Conservation (phyloP, 345 rosid genomes). For the Abelmoschus esculentus region DNA sequence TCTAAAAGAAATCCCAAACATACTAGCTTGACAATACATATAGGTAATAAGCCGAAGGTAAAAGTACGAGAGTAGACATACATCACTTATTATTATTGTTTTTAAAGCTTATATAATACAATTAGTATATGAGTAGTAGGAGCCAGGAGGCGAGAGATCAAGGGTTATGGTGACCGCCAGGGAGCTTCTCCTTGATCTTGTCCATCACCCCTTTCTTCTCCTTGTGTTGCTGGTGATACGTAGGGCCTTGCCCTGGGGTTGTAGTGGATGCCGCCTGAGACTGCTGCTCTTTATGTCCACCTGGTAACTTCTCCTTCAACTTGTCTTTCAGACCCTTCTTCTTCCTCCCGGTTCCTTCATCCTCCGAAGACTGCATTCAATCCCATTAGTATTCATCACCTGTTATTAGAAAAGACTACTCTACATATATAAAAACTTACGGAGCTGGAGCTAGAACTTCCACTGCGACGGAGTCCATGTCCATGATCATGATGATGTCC, state of each 20-base stretch:
- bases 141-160: background rate
- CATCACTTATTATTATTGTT: too few relatives aligned
- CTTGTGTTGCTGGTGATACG: slow-evolving; percentile 11
- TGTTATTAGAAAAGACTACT: too few relatives aligned
- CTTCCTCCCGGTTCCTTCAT: slow-evolving; percentile 68
- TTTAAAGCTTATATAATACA: too few relatives aligned
- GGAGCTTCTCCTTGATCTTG: slow-evolving; percentile 64
- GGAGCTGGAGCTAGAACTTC: slow-evolving; percentile 41
- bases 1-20: background rate
- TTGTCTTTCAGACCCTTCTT: slow-evolving; percentile 49
- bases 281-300: slow-evolving; percentile 24
- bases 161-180: slow-evolving; percentile 26
- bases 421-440: slow-evolving; percentile 18
- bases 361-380: slow-evolving; percentile 36
- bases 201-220: slow-evolving; percentile 63
- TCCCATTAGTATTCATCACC: background rate
- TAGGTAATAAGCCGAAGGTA: too few relatives aligned
- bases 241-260: slow-evolving; percentile 20
- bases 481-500: slow-evolving; percentile 13
- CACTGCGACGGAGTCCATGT: slow-evolving; percentile 42
- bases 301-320: slow-evolving; percentile 53
- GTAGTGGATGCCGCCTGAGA: slow-evolving; percentile 22
- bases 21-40: too few relatives aligned
- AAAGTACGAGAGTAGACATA: too few relatives aligned
- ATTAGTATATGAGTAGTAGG: background rate